Evolutionary conservation across 208 protist genomes (phyloP), one percentile per base, ranked within the genome.

Genomic region (Porcisia deanei): DNA sequence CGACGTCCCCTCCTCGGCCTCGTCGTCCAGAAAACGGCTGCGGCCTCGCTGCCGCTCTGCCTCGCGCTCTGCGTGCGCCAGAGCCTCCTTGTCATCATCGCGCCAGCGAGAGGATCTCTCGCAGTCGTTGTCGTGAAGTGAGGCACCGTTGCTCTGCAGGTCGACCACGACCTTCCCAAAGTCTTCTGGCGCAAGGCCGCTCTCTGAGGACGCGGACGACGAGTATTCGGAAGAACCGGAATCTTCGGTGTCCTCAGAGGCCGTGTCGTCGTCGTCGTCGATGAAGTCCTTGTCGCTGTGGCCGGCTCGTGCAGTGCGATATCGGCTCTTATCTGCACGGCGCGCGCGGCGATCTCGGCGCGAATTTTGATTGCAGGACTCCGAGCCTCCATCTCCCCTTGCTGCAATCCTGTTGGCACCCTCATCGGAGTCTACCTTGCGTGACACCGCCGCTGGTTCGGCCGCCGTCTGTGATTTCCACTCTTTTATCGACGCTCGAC

Each of bases 11-110:
- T 96, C 89, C 75, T 93, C 88, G 2, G 92, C 92, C 77, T 96
- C 92, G 53, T 96, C 92, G 68, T 96, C 90, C 41, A 96, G 87
- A 71, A 89, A 96, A 10, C 83, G 83, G 12, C 89, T 93, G 14
- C 74, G 76, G n/a, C 66, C 68, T 10, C 49, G 49, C n/a, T 74
- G 72, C 25, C 78, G 83, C 58, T 68, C 57, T 43, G 71, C 57
- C 76, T 88, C 79, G 16, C 83, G 68, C 73, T 87, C 77, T 3
- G 82, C 84, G 22, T 73, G 69, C 34, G 76, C 78, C 14, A 93
- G 71, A 3, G 84, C 89, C 7, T 76, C 58, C 61, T 61, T 55
- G 22, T 81, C 80, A 66, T 93, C 79, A 30, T 77, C 61, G 34
- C 91, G 89, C 89, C 89, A 94, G 52, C 86, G 84, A 47, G 91